Conservation (phyloP, 2,329 filamentous ascomycete genomes). For the Capronia americana region DNA sequence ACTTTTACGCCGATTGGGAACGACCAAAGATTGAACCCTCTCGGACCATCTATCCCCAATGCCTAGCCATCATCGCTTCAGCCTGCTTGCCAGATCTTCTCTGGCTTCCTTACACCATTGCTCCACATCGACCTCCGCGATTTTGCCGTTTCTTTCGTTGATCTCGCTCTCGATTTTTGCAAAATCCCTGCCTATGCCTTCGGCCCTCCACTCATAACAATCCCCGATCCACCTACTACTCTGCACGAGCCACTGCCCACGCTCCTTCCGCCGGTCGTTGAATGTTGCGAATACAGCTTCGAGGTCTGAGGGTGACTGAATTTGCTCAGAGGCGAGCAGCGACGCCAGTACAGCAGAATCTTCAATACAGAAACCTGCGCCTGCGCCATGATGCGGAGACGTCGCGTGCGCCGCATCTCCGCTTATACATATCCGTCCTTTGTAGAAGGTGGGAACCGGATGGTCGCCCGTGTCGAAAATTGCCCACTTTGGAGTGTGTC, state of each 20-base stretch:
- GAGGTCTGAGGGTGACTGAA: conserved; percentile 38
- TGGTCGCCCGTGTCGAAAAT: conserved; percentile 50
- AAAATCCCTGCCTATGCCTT: conserved; percentile 45
- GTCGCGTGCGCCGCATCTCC: conserved; percentile 53
- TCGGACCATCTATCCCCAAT: neutral
- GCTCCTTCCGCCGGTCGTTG: conserved; percentile 41
- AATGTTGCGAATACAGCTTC: conserved; percentile 43
- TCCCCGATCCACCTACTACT: conserved; percentile 46
- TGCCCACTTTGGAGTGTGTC: conserved; percentile 45
- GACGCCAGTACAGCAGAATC: conserved; percentile 43
- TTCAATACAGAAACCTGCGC: conserved; percentile 46
- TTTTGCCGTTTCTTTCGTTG: conserved; percentile 40
- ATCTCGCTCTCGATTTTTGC: conserved; percentile 50
- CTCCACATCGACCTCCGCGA: conserved; percentile 39
- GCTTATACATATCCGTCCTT: conserved; percentile 45
- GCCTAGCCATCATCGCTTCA: neutral
- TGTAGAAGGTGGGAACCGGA: conserved; percentile 48
- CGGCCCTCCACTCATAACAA: conserved; percentile 45
- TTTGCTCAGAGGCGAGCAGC: conserved; percentile 40
- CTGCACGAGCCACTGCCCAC: conserved; percentile 46
- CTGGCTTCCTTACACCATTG: conserved; percentile 42
- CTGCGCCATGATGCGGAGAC: conserved; percentile 51
- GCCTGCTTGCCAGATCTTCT: conserved; percentile 33
- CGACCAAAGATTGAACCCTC: neutral
- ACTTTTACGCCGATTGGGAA: neutral